Base-by-base conservation (phyloP, 2,329 filamentous ascomycete genomes). In the Paecilomyces fulvus region DNA sequence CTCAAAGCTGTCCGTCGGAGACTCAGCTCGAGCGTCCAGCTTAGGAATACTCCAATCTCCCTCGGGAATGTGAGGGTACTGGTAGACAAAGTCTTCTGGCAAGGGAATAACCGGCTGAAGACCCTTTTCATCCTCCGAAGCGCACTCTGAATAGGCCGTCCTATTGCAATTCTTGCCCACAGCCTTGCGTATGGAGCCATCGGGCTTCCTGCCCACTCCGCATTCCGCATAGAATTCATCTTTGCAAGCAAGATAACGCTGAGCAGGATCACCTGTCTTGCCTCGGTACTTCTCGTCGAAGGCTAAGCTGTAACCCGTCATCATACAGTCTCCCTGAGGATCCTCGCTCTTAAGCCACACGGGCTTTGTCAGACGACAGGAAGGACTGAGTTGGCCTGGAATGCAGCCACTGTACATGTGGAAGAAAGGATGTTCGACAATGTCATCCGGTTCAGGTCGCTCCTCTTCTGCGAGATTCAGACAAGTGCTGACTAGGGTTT, bases 391-490 rank as follows among this genome's bases (percentile, higher is more conserved):
- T 49, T 70, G 65, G 21, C 71, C 68, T 14, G 77, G 77, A 60
- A 79, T 78, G 48, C 71, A 76, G 9, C 77, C 77, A 25, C 71
- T 66, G 51, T 77, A 75, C 76, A 78, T 79, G 52, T 72, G 76
- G 66, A 80, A 79, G 57, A 80, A 79, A 3, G 71, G 67, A 57
- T 79, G 76, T 43, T 77, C 75, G 7, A 79, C 77, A 55, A 79
- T 73, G 51, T 79, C 73, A 58, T 79, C 77, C 14, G 77, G 75
- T 43, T 77, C 76, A 3, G 77, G 76, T 23, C 77, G 68, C 59
- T 77, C 71, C n/a, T 76, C 70, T 50, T 79, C 76, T 12, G 75
- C 72, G 30, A 79, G 67, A 52, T 75, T 79, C 49, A 80, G 67
- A 55, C 78, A 78, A 20, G 70, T 70, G 51, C 72, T 73, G 9